Evolutionary conservation across 1,139 yeast genomes (phyloP).

Genomic region (Geotrichum phurueaensis): DNA sequence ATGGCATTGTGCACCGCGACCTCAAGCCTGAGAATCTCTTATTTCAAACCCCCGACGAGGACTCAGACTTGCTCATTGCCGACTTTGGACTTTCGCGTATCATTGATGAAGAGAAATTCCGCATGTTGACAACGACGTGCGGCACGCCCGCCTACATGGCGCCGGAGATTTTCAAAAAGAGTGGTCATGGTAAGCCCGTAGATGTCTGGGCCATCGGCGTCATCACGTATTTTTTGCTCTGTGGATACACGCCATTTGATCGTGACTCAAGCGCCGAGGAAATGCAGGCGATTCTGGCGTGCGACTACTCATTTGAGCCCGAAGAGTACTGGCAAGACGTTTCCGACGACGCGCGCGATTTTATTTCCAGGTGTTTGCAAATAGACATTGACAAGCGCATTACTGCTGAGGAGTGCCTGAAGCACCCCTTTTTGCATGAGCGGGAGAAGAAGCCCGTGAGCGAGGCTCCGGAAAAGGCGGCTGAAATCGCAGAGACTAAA

Average conservation of each 20-base stretch:
- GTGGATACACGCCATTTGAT: slow-evolving; percentile 77
- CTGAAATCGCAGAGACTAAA: not conserved
- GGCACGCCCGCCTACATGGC: slow-evolving; percentile 78
- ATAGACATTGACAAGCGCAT: slow-evolving; percentile 45
- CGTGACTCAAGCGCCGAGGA: slow-evolving; percentile 70
- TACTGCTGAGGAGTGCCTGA: slow-evolving; percentile 43
- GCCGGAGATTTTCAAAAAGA: slow-evolving; percentile 53
- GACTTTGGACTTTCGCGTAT: slow-evolving; percentile 64
- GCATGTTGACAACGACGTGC: slow-evolving; percentile 47
- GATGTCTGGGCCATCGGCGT: slow-evolving; percentile 81
- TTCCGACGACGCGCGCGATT: slow-evolving; percentile 52
- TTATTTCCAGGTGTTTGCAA: slow-evolving; percentile 51
- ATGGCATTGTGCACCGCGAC: slow-evolving; percentile 85
- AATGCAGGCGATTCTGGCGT: slow-evolving; percentile 50
- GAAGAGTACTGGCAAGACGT: slow-evolving; percentile 53
- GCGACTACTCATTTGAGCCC: slow-evolving; percentile 58
- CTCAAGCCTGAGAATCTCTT: slow-evolving; percentile 88
- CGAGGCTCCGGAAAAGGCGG: slow-evolving; percentile 3
- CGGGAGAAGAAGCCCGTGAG: slow-evolving; percentile 15
- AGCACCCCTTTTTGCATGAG: slow-evolving; percentile 45
- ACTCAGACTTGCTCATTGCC: slow-evolving; percentile 54
- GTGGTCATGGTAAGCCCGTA: slow-evolving; percentile 54
- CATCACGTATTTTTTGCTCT: slow-evolving; percentile 59
- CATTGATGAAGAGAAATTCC: slow-evolving; percentile 42
- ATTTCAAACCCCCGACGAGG: slow-evolving; percentile 41